A percentile compares a stretch with the other conserved stretches of the same genome.
phyloP scores from a whole-genome alignment of 768 basidiomycete genomes.

The Boletus reticuloceps region DNA sequence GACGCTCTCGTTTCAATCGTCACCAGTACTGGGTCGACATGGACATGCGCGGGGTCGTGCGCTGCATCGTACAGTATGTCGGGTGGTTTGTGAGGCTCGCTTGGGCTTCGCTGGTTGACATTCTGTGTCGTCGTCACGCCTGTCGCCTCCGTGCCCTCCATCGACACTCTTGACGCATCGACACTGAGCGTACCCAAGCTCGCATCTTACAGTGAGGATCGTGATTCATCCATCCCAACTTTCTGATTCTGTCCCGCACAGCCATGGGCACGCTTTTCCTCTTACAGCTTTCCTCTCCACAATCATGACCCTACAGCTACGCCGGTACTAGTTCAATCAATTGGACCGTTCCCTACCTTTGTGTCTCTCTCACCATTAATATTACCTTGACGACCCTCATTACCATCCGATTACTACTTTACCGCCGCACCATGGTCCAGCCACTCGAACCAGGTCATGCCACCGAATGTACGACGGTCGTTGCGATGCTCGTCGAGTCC shows the following conservation, averaged over 20 bases:
- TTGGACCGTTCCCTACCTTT: conserved; percentile 29
- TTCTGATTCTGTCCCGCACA: background rate
- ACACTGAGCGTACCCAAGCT: no score
- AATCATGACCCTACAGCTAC: conserved; percentile 25
- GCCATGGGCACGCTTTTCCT: conserved; percentile 26
- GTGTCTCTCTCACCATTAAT: conserved; percentile 26
- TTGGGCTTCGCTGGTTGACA: no score
- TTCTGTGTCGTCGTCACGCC: no score
- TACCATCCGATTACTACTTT: conserved; percentile 22
- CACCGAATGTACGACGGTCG: conserved; percentile 24
- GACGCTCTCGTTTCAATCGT: no score
- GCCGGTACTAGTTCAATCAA: conserved; percentile 12
- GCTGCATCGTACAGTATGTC: no score
- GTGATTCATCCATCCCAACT: no score
- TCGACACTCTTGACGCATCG: no score
- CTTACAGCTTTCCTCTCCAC: conserved; percentile 23
- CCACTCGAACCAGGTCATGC: conserved; percentile 22
- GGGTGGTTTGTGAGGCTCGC: no score
- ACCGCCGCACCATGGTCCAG: conserved; percentile 20
- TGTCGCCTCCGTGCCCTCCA: no score
- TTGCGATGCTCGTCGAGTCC: conserved; percentile 27
- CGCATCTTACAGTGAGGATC: no score
- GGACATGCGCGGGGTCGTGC: no score
- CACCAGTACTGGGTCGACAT: no score
- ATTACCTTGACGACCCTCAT: conserved; percentile 25